phyloP scores from a whole-genome alignment of 2,329 filamentous ascomycete species.

The Arachnopeziza araneosa region DNA sequence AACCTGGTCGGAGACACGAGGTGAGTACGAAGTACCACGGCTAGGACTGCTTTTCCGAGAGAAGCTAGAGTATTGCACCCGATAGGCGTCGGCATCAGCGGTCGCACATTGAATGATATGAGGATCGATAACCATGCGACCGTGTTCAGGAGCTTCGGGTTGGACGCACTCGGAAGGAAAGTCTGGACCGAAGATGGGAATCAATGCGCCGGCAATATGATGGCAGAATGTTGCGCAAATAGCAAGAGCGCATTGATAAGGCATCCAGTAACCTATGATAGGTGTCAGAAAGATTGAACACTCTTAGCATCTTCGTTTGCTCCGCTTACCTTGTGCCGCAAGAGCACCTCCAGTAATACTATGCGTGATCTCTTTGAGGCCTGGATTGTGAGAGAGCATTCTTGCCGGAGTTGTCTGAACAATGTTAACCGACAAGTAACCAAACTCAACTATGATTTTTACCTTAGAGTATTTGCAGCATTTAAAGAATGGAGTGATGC shows the following conservation, averaged over 20 bases:
- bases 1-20: slow-evolving; percentile 11
- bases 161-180: slow-evolving; percentile 70
- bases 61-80: slow-evolving; percentile 22
- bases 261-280: slow-evolving; percentile 86
- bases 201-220: slow-evolving; percentile 75
- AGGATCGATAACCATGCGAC: slow-evolving; percentile 60
- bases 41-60: slow-evolving; percentile 4
- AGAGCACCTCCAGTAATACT: slow-evolving; percentile 93
- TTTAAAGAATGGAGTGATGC: slow-evolving; percentile 94
- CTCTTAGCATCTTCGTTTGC: background rate
- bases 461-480: slow-evolving; percentile 85
- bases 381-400: slow-evolving; percentile 71
- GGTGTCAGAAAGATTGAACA: background rate
- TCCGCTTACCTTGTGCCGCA: slow-evolving; percentile 71
- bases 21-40: slow-evolving; percentile 1
- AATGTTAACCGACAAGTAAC: slow-evolving; percentile 9
- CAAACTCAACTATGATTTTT: background rate
- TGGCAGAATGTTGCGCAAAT: slow-evolving; percentile 88
- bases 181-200: slow-evolving; percentile 80
- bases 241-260: slow-evolving; percentile 77
- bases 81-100: slow-evolving; percentile 41
- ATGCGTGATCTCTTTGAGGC: slow-evolving; percentile 82
- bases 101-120: slow-evolving; percentile 49
- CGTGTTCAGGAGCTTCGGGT: slow-evolving; percentile 58
- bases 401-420: slow-evolving; percentile 80